Evolutionary conservation across 1,139 yeast species (phyloP).

Genomic region (Pichia sp.): DNA sequence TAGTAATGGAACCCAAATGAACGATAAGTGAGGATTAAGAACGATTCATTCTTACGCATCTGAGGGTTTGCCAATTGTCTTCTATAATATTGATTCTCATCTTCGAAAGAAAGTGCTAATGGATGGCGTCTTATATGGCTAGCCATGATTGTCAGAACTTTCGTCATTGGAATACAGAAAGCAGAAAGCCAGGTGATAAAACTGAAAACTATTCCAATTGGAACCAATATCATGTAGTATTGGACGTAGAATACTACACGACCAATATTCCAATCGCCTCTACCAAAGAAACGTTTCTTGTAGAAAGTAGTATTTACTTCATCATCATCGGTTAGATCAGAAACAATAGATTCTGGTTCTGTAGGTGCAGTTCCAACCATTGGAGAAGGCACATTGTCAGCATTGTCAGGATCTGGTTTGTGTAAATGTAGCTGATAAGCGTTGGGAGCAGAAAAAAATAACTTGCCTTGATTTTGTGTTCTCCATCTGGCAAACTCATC

Average conservation of each 20-base stretch:
- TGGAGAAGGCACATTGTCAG: neutral
- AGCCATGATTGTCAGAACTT: slow-evolving; percentile 60
- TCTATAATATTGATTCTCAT: slow-evolving; percentile 49
- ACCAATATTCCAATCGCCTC: slow-evolving; percentile 90
- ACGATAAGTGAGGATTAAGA: slow-evolving; percentile 79
- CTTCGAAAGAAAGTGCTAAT: slow-evolving; percentile 68
- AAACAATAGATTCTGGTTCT: neutral
- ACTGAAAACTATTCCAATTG: slow-evolving; percentile 55
- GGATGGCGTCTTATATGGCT: slow-evolving; percentile 89
- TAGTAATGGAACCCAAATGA: slow-evolving; percentile 90
- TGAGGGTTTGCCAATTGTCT: slow-evolving; percentile 28
- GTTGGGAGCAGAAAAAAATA: slow-evolving; percentile 59
- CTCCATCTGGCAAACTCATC: slow-evolving; percentile 91
- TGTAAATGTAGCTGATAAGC: neutral
- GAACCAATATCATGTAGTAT: slow-evolving; percentile 68
- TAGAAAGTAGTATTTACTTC: slow-evolving; percentile 24
- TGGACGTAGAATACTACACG: slow-evolving; percentile 72
- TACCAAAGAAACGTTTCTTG: slow-evolving; percentile 64
- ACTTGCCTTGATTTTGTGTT: slow-evolving; percentile 58
- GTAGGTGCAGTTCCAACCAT: neutral
- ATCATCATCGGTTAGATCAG: slow-evolving; percentile 19
- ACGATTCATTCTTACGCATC: slow-evolving; percentile 40
- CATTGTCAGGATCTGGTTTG: neutral
- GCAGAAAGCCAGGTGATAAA: slow-evolving; percentile 75
- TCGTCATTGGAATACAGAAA: slow-evolving; percentile 91